Percentiles rank a stretch among this genome's conserved stretches.
phyloP scores from a whole-genome alignment of 2,329 filamentous ascomycete species.

The Beauveria brongniartii region DNA sequence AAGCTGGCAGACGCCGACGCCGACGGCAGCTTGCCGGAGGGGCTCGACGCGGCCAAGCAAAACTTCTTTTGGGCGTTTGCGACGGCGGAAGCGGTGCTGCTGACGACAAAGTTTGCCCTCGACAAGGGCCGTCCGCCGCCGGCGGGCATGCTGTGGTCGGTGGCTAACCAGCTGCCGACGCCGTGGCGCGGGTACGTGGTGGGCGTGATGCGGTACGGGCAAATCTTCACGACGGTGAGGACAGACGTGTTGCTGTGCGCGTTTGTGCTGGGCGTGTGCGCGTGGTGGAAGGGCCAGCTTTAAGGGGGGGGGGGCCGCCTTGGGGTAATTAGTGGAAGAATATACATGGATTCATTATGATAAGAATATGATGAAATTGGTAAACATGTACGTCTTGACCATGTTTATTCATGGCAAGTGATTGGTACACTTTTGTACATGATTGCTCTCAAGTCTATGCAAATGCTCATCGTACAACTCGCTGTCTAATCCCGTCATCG shows the following conservation, averaged over 20 bases:
- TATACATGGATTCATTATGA: not conserved
- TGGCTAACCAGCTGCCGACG: constrained; percentile 58
- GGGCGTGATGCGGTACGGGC: constrained; percentile 55
- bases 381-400: not conserved
- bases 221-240: constrained; percentile 64
- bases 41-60: constrained; percentile 24
- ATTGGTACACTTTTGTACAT: not conserved
- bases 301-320: not conserved
- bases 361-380: not conserved
- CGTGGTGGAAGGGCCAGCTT: constrained; percentile 31
- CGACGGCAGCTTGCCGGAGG: not conserved
- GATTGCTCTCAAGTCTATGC: not conserved
- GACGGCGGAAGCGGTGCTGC: constrained; percentile 64
- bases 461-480: not conserved
- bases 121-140: constrained; percentile 53
- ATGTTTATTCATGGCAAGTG: not conserved
- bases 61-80: constrained; percentile 73
- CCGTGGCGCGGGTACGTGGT: constrained; percentile 54
- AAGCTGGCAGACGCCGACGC: constrained; percentile 10
- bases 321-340: not conserved
- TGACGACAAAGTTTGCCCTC: constrained; percentile 63
- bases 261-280: constrained; percentile 60
- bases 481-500: not conserved
- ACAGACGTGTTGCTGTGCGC: constrained; percentile 67
- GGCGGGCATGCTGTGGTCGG: constrained; percentile 54